Evolutionary conservation across 306 rosid genomes (phyloP), one percentile per base, ranked within the genome.

Genomic region (Lathyrus oleraceus): DNA sequence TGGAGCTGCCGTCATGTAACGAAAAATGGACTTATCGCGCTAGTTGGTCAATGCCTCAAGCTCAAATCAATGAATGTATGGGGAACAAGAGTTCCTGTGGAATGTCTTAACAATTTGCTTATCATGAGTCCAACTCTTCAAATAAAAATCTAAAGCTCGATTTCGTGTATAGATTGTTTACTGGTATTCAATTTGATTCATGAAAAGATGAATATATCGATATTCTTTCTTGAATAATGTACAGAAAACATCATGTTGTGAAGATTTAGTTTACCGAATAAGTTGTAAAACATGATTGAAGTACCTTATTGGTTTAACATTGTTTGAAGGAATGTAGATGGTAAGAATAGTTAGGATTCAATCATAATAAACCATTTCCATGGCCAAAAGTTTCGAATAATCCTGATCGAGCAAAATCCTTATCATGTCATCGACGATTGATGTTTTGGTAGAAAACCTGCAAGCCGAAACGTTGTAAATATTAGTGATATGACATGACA

Each of bases 1-100:
- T 91, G 99, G 97, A 89, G 99, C 77, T 91, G 99, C 75, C 92
- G 87, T 21, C 97, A 94, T 17, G 92, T 94, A 47, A 91, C 95
- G 0, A 89, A 86, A 86, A 76, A 38, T 1, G 99, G 99, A 11
- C 96, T 94, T 59, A 68, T 80, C 42, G 83, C 65, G 16, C 76
- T 94, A 5, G 95, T 91, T 59, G 87, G 81, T 65, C 84, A 86
- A 71, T 94, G 98, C 66, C 75, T 64, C 15, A 87, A 84, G 76
- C 96, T 94, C 25, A 88, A 87, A 72, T 86, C 91, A 10, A 84
- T 91, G 79, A 91, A 91, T 54, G 83, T 87, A 1, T 91, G 96
- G 96, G 99, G 96, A n/a, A 87, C 91, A 43, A 79, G 96, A 84
- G 77, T 94, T 81, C 92, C 95, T 28, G 81, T 74, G 38, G 89